These are phyloP conservation scores for Neonectria coccinea DNA, from an alignment of 2,329 filamentous ascomycete genomes.

Conservation along the genomic window DNA sequence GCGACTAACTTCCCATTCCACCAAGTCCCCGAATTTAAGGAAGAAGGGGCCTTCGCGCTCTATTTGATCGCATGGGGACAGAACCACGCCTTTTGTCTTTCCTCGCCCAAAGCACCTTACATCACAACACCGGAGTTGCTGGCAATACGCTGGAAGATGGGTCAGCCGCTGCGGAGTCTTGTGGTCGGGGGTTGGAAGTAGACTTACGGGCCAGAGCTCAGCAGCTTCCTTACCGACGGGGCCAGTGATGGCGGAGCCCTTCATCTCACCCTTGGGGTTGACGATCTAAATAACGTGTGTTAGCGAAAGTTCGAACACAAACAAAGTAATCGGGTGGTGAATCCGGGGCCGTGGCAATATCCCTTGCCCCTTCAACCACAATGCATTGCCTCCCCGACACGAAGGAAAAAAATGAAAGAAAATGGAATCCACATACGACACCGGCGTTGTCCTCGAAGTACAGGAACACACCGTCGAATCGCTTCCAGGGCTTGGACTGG, in stretches of 20 bases:
- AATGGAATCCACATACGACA: slow-evolving; percentile 76
- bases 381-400: neutral
- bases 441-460: slow-evolving; percentile 99
- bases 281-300: slow-evolving; percentile 77
- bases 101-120: slow-evolving; percentile 71
- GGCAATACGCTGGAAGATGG: slow-evolving; percentile 84
- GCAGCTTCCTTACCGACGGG: slow-evolving; percentile 99
- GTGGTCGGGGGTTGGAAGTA: neutral
- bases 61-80: slow-evolving; percentile 52
- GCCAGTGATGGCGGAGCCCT: slow-evolving; percentile 99
- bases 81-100: slow-evolving; percentile 48
- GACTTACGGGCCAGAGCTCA: slow-evolving; percentile 96
- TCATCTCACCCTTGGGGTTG: slow-evolving; percentile 99
- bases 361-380: neutral
- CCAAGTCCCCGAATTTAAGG: slow-evolving; percentile 36
- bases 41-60: slow-evolving; percentile 47
- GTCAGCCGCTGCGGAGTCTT: slow-evolving; percentile 46
- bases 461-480: slow-evolving; percentile 97
- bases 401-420: neutral
- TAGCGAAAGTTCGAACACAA: slow-evolving; percentile 45
- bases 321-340: neutral
- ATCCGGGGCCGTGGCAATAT: neutral
- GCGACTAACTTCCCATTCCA: slow-evolving; percentile 50
- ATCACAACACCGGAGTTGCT: slow-evolving; percentile 99
- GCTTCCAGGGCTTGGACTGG: slow-evolving; percentile 99